Conservation (phyloP, 768 basidiomycete species). For the Plicaturopsis crispa region DNA sequence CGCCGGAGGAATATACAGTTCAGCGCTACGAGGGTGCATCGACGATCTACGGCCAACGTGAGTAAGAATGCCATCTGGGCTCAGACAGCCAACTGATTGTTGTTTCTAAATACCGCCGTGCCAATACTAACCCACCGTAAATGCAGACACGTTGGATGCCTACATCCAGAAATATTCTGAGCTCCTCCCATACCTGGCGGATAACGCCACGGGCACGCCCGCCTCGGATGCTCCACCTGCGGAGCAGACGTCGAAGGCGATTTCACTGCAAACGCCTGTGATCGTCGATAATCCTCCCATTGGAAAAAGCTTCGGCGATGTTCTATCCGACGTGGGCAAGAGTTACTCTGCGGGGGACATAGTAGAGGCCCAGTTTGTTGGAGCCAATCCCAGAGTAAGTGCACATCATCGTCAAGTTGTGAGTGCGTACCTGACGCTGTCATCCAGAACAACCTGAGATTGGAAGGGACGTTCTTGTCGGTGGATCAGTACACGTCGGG, state of each 20-base stretch:
- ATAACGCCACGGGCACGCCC: slow-evolving; percentile 36
- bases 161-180: slow-evolving; percentile 71
- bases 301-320: slow-evolving; percentile 54
- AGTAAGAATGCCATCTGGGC: slow-evolving; percentile 33
- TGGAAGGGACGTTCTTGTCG: slow-evolving; percentile 66
- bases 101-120: slow-evolving; percentile 1
- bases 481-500: slow-evolving; percentile 46
- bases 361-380: slow-evolving; percentile 59
- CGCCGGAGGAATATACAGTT: slow-evolving; percentile 62
- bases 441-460: slow-evolving; percentile 63
- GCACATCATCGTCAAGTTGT: no score
- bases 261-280: slow-evolving; percentile 61
- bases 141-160: slow-evolving; percentile 64
- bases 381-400: slow-evolving; percentile 70
- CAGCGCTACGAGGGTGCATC: slow-evolving; percentile 82
- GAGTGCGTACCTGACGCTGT: no score
- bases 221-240: slow-evolving; percentile 58
- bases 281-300: slow-evolving; percentile 51
- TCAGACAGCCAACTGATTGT: slow-evolving; percentile 2
- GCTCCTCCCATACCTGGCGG: slow-evolving; percentile 55
- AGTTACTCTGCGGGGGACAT: slow-evolving; percentile 50
- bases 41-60: slow-evolving; percentile 67
- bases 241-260: slow-evolving; percentile 57
- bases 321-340: slow-evolving; percentile 44
- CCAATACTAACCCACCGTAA: background rate